Conservation (phyloP, 345 rosid species). For the Pseudoturritis turrita region DNA sequence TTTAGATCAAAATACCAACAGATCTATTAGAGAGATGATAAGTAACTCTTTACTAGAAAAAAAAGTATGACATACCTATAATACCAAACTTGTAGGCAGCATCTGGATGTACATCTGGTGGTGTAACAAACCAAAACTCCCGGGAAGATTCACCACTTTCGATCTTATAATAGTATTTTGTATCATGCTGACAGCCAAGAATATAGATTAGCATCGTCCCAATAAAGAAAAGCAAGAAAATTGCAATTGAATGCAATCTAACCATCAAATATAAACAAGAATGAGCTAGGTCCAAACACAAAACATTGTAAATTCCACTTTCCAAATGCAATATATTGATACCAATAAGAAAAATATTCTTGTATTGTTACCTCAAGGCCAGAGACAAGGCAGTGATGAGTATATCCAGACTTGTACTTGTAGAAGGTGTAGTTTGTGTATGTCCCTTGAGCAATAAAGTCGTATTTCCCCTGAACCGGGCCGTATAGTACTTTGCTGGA, state of each 20-base stretch:
- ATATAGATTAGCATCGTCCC: not conserved
- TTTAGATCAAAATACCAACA: not conserved
- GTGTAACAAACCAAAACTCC: slow-evolving; percentile 86
- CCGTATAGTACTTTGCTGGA: slow-evolving; percentile 60
- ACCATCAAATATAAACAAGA: not conserved
- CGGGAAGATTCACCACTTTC: slow-evolving; percentile 65
- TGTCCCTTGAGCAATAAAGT: slow-evolving; percentile 56
- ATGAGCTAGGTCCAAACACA: not conserved
- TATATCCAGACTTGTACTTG: slow-evolving; percentile 76
- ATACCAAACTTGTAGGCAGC: slow-evolving; percentile 85
- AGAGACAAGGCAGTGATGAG: slow-evolving; percentile 72
- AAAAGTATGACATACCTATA: slow-evolving; percentile 54
- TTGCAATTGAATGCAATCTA: not conserved
- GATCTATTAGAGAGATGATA: not conserved
- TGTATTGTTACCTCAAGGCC: slow-evolving; percentile 65
- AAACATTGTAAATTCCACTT: not conserved
- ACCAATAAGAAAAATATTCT: not conserved
- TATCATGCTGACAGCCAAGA: slow-evolving; percentile 50
- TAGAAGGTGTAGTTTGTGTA: slow-evolving; percentile 65
- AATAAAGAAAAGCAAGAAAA: not conserved
- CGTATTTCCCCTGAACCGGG: slow-evolving; percentile 39
- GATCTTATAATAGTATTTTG: slow-evolving; percentile 83
- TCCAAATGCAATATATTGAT: too few species aligned
- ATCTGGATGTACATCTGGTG: slow-evolving; percentile 75
- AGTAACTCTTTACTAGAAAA: not conserved